Conservation (phyloP, 2,329 filamentous ascomycete species). For the Simplicillium sp. region DNA sequence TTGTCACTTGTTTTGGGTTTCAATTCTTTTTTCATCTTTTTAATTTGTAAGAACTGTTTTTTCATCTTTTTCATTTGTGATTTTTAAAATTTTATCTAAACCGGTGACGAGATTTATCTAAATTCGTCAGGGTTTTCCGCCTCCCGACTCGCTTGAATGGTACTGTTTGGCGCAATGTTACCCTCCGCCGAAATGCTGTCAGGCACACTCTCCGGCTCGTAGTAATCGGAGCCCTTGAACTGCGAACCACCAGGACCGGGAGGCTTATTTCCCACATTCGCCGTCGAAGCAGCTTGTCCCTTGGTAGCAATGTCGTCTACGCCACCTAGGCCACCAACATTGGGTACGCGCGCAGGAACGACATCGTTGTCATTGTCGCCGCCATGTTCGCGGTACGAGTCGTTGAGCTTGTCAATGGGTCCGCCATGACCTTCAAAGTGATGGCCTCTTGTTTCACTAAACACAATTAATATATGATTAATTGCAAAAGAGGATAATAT, state of each 20-base stretch:
- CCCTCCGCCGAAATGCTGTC: constrained; percentile 32
- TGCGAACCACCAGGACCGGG: constrained; percentile 24
- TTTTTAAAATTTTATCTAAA: too few relatives aligned
- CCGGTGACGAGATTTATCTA: too few relatives aligned
- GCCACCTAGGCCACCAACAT: constrained; percentile 13
- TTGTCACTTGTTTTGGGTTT: too few relatives aligned
- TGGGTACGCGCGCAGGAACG: constrained; percentile 13
- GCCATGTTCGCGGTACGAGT: constrained; percentile 13
- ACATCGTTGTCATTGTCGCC: constrained; percentile 27
- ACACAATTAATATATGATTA: constrained; percentile 5
- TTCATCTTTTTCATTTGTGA: too few relatives aligned
- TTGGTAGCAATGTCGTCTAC: constrained; percentile 19
- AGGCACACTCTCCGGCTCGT: constrained; percentile 29
- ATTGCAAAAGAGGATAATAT: neutral
- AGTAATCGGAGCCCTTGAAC: constrained; percentile 31
- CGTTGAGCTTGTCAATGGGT: constrained; percentile 27
- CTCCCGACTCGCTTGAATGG: constrained; percentile 24
- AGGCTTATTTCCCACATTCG: constrained; percentile 27
- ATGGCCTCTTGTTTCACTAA: constrained; percentile 31
- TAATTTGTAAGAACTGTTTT: too few relatives aligned
- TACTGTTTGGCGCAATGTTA: constrained; percentile 28
- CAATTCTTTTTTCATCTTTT: too few relatives aligned
- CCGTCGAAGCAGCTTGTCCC: constrained; percentile 25
- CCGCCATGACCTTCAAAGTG: constrained; percentile 34
- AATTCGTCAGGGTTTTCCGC: neutral